Evolutionary conservation across 208 protist genomes (phyloP).

Genomic region (Acanthamoeba quina): DNA sequence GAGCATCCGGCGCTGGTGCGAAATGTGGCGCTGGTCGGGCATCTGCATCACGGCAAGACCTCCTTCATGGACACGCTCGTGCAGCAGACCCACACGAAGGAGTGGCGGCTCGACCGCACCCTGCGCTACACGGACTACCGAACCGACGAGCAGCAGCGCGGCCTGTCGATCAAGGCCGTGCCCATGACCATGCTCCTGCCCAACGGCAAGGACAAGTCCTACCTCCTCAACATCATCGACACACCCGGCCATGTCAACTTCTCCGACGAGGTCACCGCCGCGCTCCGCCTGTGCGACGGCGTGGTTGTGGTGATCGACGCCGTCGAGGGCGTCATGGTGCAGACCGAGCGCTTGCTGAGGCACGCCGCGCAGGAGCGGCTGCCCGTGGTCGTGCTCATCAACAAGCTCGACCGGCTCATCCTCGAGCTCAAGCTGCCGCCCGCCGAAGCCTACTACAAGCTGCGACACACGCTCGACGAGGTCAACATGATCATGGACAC

Average conservation of each 20-base stretch:
- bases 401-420: constrained; percentile 98
- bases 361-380: constrained; percentile 92
- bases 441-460: constrained; percentile 98
- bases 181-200: constrained; percentile 92
- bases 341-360: constrained; percentile 92
- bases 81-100: constrained; percentile 90
- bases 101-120: constrained; percentile 74
- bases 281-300: constrained; percentile 96
- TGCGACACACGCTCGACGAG: constrained; percentile 95
- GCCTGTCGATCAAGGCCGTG: constrained; percentile 90
- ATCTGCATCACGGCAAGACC: constrained; percentile 98
- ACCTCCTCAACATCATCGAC: constrained; percentile 98
- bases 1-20: constrained; percentile 92
- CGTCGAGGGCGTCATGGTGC: constrained; percentile 95
- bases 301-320: constrained; percentile 98
- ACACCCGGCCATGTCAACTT: constrained; percentile 97
- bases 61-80: constrained; percentile 95
- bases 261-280: constrained; percentile 95
- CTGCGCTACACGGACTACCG: constrained; percentile 91
- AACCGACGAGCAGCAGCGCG: constrained; percentile 90
- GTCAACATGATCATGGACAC: constrained; percentile 37
- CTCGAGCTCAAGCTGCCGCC: constrained; percentile 99
- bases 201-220: constrained; percentile 88
- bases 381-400: constrained; percentile 95
- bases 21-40: constrained; percentile 96